These are phyloP conservation scores for Pyrenopolyporus hunteri DNA, from an alignment of 495 filamentous ascomycete genomes.

Conservation along the genomic window DNA sequence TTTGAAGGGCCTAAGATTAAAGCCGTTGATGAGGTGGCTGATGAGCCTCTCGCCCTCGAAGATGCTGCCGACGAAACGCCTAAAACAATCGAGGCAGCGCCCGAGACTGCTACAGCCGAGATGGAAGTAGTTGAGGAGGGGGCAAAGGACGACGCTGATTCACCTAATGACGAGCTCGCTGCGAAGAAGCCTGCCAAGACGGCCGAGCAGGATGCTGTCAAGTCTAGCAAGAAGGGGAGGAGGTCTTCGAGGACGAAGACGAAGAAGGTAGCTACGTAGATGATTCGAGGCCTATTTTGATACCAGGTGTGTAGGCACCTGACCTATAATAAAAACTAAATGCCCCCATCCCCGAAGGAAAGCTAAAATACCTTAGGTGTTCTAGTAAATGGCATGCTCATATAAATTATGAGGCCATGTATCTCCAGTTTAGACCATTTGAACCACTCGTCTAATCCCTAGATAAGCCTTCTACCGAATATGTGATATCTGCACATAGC, in stretches of 20 bases:
- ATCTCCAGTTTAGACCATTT: neutral
- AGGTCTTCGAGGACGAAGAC: constrained; percentile 45
- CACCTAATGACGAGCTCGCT: constrained; percentile 10
- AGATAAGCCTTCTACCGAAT: neutral
- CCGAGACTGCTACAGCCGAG: constrained; percentile 12
- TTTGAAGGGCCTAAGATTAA: constrained; percentile 77
- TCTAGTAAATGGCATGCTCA: too few relatives aligned
- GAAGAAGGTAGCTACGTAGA: constrained; percentile 42
- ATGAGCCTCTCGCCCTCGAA: constrained; percentile 33
- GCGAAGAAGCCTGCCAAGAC: constrained; percentile 38
- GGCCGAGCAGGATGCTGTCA: constrained; percentile 31
- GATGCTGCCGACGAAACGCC: constrained; percentile 45
- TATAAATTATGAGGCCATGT: neutral
- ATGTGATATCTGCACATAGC: constrained; percentile 45
- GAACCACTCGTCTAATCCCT: neutral
- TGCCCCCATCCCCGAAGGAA: too few relatives aligned
- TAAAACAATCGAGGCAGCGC: constrained; percentile 46
- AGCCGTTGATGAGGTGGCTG: constrained; percentile 55
- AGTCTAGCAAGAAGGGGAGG: constrained; percentile 45
- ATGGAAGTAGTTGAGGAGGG: constrained; percentile 21
- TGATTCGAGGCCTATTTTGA: constrained; percentile 17
- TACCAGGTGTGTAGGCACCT: neutral
- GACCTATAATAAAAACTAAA: neutral
- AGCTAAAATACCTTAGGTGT: too few relatives aligned
- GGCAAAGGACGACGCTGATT: constrained; percentile 4